Evolutionary conservation across 2,329 filamentous ascomycete genomes (phyloP).

Genomic region (Raffaelea ambrosiae): DNA sequence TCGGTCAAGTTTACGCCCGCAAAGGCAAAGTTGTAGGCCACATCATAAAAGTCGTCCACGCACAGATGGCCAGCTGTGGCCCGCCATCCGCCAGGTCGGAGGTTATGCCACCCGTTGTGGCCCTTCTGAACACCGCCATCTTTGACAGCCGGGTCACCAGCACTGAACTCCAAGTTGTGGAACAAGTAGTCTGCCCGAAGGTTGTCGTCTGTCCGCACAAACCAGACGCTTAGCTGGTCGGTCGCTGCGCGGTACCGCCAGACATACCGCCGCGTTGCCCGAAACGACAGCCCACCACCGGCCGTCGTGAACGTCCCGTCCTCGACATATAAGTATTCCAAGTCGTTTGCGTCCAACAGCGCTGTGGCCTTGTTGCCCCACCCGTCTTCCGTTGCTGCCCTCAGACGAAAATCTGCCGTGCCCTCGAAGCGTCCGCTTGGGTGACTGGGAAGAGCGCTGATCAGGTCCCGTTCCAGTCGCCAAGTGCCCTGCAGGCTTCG

Average conservation of each 20-base stretch:
- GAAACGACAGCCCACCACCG: constrained; percentile 39
- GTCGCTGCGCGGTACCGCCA: constrained; percentile 58
- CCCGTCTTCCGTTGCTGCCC: constrained; percentile 48
- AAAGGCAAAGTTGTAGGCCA: constrained; percentile 59
- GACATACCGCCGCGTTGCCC: constrained; percentile 57
- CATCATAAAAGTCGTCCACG: constrained; percentile 62
- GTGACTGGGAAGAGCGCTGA: constrained; percentile 44
- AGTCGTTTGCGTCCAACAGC: constrained; percentile 19
- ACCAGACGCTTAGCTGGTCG: constrained; percentile 64
- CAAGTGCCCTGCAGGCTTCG: constrained; percentile 62
- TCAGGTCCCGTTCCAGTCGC: constrained; percentile 51
- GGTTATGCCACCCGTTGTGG: too few relatives aligned
- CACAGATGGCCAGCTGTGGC: constrained; percentile 64
- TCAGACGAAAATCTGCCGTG: constrained; percentile 55
- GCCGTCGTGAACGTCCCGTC: constrained; percentile 55
- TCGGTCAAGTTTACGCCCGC: constrained; percentile 44
- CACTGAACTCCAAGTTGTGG: constrained; percentile 57
- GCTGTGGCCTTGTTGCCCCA: constrained; percentile 18
- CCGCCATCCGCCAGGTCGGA: constrained; percentile 53
- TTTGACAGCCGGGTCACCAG: too few relatives aligned
- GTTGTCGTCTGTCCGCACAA: constrained; percentile 55
- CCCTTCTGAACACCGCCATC: too few relatives aligned
- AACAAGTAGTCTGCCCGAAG: constrained; percentile 64
- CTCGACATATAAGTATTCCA: constrained; percentile 62
- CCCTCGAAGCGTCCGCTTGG: constrained; percentile 59